Base-by-base conservation (phyloP, 2,329 filamentous ascomycete genomes). In the Balansia obtecta region DNA sequence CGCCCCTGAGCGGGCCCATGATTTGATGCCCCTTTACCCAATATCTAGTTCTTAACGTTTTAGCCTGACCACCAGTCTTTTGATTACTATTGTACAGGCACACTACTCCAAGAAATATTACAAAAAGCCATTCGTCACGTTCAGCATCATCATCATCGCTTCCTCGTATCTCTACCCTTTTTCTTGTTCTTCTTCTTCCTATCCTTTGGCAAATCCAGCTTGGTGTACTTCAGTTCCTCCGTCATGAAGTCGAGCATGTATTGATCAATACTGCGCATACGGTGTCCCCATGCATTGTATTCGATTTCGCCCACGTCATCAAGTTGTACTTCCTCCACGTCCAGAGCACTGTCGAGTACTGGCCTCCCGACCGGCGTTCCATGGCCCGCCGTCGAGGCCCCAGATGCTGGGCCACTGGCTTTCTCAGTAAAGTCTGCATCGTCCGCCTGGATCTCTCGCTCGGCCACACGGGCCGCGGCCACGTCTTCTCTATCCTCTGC, bases 401-500 rank as follows among this genome's bases (percentile, higher is more conserved):
- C 75, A 0, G 76, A 78, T 1, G 62, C 62, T 4, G 66, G 52
- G 58, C 62, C 50, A 58, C 72, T 57, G 50, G 75, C 68, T 63
- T 80, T 79, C 60, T 90, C 86, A 2, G 82, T 82, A 57, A 95
- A 95, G 61, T 95, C 89, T 4, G 81, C 86, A 44, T 90, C 88
- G 57, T 95, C 88, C 22, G 86, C 85, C 59, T 88, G 82, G 45
- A 93, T 84, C 65, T 98, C 93, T 61, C 86, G 93, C 63, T 94
- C 86, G 0, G 93, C 93, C 10, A 86, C 79, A 48, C 86, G 85
- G 2, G 93, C 93, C 0, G 93, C 93, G 27, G 82, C 83, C 13
- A 91, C 87, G 62, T 98, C 93, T 63, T 98, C 93, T 45, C 80
- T 80, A 60, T 98, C 93, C 67, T 98, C 93, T 0, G 89, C 91